phyloP scores from a whole-genome alignment of 1,284 basidiomycete species.

The Cutaneotrichosporon curvatum region DNA sequence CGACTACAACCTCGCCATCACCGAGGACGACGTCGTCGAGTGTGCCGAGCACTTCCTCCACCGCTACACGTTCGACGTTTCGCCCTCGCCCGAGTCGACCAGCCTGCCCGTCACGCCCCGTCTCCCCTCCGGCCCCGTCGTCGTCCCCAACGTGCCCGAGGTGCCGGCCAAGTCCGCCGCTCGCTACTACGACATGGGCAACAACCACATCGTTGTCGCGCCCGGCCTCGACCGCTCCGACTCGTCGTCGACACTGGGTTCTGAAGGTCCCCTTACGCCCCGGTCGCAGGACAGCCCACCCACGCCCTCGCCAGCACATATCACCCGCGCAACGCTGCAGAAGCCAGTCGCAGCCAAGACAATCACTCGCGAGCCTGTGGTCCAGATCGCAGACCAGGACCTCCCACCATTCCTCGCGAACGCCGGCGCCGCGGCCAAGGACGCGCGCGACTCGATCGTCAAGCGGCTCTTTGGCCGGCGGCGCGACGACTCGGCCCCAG shows the following conservation, averaged over 20 bases:
- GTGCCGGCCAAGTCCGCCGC: neutral
- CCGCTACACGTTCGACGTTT: conserved; percentile 18
- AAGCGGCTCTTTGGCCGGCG: conserved; percentile 12
- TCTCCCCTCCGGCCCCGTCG: conserved; percentile 10
- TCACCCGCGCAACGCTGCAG: conserved; percentile 1
- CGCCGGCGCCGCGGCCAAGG: neutral
- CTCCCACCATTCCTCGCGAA: conserved; percentile 1
- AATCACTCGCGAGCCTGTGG: neutral
- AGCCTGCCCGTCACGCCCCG: conserved; percentile 31
- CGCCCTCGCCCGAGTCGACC: conserved; percentile 22
- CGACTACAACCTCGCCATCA: conserved; percentile 54
- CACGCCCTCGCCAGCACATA: neutral
- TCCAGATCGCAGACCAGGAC: conserved; percentile 2
- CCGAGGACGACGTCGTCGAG: conserved; percentile 59
- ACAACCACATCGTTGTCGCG: conserved; percentile 24
- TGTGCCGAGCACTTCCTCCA: conserved; percentile 68
- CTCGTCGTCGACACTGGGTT: conserved; percentile 44
- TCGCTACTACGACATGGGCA: conserved; percentile 1
- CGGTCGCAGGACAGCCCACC: conserved; percentile 2
- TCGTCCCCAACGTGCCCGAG: conserved; percentile 10
- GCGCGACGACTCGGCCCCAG: conserved; percentile 1
- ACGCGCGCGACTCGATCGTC: conserved; percentile 13
- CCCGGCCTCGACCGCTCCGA: conserved; percentile 45
- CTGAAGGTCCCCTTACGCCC: conserved; percentile 36
- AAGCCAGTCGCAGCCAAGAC: neutral